Conservation (phyloP, 805 yeast species). For the Kuraishia floccosa region DNA sequence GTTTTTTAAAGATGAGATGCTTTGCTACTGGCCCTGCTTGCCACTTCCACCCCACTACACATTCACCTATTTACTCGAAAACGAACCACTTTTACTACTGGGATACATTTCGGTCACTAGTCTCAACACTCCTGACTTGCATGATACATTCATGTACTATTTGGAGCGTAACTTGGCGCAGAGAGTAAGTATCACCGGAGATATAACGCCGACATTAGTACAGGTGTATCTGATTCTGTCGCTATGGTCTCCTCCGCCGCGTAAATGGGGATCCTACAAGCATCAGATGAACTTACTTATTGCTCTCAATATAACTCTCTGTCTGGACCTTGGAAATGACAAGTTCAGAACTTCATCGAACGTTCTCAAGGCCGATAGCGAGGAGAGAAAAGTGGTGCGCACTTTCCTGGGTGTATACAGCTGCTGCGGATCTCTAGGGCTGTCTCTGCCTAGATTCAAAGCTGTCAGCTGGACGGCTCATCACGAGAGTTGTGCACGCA, state of each 20-base stretch:
- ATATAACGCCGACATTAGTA: constrained; percentile 27
- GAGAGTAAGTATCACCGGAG: constrained; percentile 29
- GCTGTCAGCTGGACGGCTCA: constrained; percentile 35
- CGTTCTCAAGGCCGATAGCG: constrained; percentile 15
- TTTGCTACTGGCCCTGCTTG: constrained; percentile 37
- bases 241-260: constrained; percentile 43
- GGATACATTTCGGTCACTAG: constrained; percentile 35
- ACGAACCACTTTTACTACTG: constrained; percentile 30
- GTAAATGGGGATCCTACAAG: constrained; percentile 38
- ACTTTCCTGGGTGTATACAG: constrained; percentile 35
- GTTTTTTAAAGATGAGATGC: constrained; percentile 24
- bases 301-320: constrained; percentile 31
- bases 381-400: constrained; percentile 25
- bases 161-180: constrained; percentile 33
- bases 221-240: constrained; percentile 32
- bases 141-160: constrained; percentile 29
- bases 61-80: constrained; percentile 26
- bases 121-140: constrained; percentile 29
- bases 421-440: constrained; percentile 38
- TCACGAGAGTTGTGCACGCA: constrained; percentile 25
- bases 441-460: constrained; percentile 38
- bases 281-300: constrained; percentile 37
- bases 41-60: constrained; percentile 24
- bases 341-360: constrained; percentile 13
- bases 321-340: constrained; percentile 35